These are phyloP conservation scores for Bipolaris gigantea DNA, from an alignment of 2,329 filamentous ascomycete genomes.

Conservation along the genomic window DNA sequence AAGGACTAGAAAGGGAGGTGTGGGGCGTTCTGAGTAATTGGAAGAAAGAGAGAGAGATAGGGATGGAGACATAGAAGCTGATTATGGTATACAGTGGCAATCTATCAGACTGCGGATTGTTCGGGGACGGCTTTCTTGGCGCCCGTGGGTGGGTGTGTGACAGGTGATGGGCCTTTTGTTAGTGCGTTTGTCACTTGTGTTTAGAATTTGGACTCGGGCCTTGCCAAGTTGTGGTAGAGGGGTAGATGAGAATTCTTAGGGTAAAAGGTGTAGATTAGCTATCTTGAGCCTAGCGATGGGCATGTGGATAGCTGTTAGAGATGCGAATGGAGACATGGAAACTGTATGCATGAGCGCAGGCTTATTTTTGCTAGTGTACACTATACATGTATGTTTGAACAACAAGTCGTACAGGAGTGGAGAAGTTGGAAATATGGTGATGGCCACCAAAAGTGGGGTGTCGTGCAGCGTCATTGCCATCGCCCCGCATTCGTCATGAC, in stretches of 20 bases:
- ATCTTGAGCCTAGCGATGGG: background rate
- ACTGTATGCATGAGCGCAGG: too few relatives aligned
- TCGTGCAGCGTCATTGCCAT: background rate
- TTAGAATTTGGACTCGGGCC: background rate
- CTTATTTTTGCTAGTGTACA: background rate
- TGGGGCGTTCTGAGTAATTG: background rate
- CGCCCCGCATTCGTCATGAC: constrained; percentile 26
- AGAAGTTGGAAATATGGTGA: background rate
- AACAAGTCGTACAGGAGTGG: background rate
- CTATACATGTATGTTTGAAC: too few relatives aligned
- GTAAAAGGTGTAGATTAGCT: background rate
- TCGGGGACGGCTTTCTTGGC: constrained; percentile 3
- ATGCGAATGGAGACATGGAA: background rate
- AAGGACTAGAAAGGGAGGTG: background rate
- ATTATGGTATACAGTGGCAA: constrained; percentile 1
- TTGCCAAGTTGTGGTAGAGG: background rate
- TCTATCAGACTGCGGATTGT: constrained; percentile 9
- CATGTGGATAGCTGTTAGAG: background rate
- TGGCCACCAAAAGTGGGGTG: constrained; percentile 11
- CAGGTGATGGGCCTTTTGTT: constrained; percentile 9
- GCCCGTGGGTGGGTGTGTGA: constrained; percentile 11
- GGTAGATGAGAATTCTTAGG: too few relatives aligned
- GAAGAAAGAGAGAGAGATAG: background rate
- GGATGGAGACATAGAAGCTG: background rate
- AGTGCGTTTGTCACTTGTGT: constrained; percentile 12